Evolutionary conservation across 1,284 basidiomycete species (phyloP), one percentile per base, ranked within the genome.

Genomic region (Cutaneotrichosporon mucoides): DNA sequence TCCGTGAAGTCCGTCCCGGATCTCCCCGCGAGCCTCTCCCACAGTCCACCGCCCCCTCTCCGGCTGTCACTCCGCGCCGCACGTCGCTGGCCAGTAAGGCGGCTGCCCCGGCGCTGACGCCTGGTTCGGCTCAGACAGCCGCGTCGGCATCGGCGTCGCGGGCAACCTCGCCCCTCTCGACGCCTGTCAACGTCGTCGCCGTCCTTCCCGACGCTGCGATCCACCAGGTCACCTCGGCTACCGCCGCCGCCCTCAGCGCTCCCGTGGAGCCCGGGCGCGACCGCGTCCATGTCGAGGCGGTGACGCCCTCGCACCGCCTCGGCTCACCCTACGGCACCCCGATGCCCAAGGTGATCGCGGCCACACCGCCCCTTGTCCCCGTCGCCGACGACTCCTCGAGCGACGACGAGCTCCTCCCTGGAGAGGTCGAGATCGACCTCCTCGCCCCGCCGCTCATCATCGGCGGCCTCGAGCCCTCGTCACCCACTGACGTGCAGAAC

Each of bases 1-100:
- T 50, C 37, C 38, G 36, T 36, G 46, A 48, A 13, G 46, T 50
- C 49, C 49, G 36, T 37, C 49, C 49, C 37, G 38, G 49, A 35
- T 38, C 49, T n/a, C 36, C 36, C n/a, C 36, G 49, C 15, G 36
- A 50, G 36, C 49, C 36, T 15, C 36, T 50, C 15, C 49, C 36
- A 13, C 36, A 37, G 24, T 40, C 15, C 37, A 24, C 37, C 15
- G 49, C 49, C 5, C 49, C n/a, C n/a, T 33, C 36, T 10, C 49
- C 36, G 16, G 49, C 38, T 36, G 49, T 50, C 49, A 13, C 12
- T 16, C 43, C 43, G 43, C 49, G 46, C 34, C 49, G 36, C 49
- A 50, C 49, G 49, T 38, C 49, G 38, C 36, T 37, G 35, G 49
- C 49, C 34, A n/a, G n/a, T n/a, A 15, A 15, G n/a, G 36, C 34